Evolutionary conservation across 805 yeast species (phyloP).

Genomic region (Cyberlindnera xylosilytica): DNA sequence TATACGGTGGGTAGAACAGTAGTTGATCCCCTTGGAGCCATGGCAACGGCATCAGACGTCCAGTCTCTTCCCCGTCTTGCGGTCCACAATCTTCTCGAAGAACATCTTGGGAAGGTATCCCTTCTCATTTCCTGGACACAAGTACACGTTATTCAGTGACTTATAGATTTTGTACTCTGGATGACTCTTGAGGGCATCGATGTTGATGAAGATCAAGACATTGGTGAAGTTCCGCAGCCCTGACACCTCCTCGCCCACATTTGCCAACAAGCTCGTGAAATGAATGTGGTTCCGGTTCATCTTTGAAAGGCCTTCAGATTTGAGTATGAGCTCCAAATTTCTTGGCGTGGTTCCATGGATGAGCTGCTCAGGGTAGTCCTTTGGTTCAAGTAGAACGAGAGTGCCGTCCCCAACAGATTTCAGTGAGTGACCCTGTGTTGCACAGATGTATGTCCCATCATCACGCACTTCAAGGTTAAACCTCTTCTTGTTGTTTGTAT

Average conservation of each 20-base stretch:
- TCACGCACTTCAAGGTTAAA: slow-evolving; percentile 44
- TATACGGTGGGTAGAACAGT: too few species aligned
- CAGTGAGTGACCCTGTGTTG: slow-evolving; percentile 91
- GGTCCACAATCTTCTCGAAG: slow-evolving; percentile 39
- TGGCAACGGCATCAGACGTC: not conserved
- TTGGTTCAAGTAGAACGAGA: slow-evolving; percentile 35
- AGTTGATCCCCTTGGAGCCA: not conserved
- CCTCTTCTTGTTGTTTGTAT: slow-evolving; percentile 65
- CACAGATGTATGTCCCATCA: slow-evolving; percentile 53
- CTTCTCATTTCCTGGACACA: slow-evolving; percentile 56
- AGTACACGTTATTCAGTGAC: slow-evolving; percentile 72
- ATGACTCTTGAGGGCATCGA: slow-evolving; percentile 50
- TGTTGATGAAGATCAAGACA: slow-evolving; percentile 59
- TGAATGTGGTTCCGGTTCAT: slow-evolving; percentile 88
- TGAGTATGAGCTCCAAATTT: slow-evolving; percentile 46
- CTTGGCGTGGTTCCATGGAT: slow-evolving; percentile 76
- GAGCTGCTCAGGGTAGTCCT: slow-evolving; percentile 47
- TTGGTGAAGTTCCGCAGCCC: slow-evolving; percentile 65
- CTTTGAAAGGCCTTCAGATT: slow-evolving; percentile 52
- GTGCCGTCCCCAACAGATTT: slow-evolving; percentile 39
- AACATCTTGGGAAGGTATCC: slow-evolving; percentile 48
- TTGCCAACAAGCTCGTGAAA: slow-evolving; percentile 60
- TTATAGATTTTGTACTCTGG: slow-evolving; percentile 49
- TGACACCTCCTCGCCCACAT: slow-evolving; percentile 48
- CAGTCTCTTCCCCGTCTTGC: slow-evolving; percentile 12